Conservation (phyloP, 2,329 filamentous ascomycete species). For the Colletotrichum sp. region DNA sequence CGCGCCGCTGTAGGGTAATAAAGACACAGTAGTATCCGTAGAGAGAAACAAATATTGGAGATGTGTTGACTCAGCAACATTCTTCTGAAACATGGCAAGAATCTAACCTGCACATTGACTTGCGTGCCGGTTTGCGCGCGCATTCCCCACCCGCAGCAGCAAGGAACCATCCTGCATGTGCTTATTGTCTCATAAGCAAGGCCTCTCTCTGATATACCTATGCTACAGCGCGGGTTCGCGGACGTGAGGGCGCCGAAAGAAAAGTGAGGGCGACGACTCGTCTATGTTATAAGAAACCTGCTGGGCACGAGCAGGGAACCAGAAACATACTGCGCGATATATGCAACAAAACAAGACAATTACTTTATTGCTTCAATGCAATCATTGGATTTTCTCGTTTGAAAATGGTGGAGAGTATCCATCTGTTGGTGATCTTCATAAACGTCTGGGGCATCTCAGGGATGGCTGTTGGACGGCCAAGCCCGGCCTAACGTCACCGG, state of each 20-base stretch:
- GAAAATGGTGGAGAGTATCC: constrained; percentile 2
- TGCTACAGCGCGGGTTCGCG: neutral
- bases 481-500: neutral
- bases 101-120: neutral
- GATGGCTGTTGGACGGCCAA: neutral
- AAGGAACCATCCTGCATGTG: neutral
- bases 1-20: neutral
- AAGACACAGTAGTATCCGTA: neutral
- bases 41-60: neutral
- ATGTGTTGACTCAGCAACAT: neutral
- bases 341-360: neutral
- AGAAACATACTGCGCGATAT: neutral
- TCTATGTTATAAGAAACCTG: neutral
- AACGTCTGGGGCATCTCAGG: neutral
- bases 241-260: neutral
- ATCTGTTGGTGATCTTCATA: constrained; percentile 3
- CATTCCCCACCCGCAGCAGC: neutral
- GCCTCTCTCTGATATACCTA: neutral
- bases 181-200: neutral
- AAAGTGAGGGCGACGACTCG: neutral
- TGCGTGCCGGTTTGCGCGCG: neutral
- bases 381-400: neutral
- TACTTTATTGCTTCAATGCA: neutral
- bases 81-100: neutral
- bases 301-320: neutral